phyloP scores from a whole-genome alignment of 164 flowering plant genomes.

The Berberis vulgaris region DNA sequence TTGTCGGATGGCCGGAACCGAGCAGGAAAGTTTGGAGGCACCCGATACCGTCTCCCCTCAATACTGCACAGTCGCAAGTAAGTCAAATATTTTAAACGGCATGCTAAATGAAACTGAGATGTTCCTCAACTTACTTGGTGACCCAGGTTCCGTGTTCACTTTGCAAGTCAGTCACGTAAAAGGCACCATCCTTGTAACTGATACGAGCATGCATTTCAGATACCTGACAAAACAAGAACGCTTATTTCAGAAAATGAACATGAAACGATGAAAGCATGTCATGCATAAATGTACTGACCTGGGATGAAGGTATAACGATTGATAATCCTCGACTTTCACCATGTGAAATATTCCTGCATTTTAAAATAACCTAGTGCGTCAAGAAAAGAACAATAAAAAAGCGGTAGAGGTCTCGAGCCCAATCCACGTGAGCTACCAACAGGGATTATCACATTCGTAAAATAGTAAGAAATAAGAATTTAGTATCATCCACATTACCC shows the following conservation, averaged over 20 bases:
- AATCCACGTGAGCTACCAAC: no score
- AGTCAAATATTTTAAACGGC: not conserved
- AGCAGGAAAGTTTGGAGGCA: constrained; percentile 60
- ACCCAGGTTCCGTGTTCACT: constrained; percentile 84
- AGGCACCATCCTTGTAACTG: constrained; percentile 63
- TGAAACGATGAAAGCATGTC: not conserved
- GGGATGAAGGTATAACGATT: not conserved
- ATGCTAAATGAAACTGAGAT: not conserved
- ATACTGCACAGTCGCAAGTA: constrained; percentile 37
- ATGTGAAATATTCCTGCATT: no score
- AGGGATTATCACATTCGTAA: not conserved
- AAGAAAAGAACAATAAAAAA: not conserved
- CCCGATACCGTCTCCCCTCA: constrained; percentile 59
- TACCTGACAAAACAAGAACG: constrained; percentile 28
- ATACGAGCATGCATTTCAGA: constrained; percentile 71
- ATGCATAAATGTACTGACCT: not conserved
- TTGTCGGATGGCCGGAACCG: constrained; percentile 71
- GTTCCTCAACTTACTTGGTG: constrained; percentile 48
- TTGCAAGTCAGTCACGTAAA: constrained; percentile 62
- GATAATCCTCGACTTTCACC: no score
- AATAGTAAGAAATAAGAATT: not conserved
- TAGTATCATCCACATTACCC: constrained; percentile 39
- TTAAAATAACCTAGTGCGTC: not conserved
- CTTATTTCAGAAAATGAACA: not conserved
- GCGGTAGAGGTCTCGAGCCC: not conserved